These are phyloP conservation scores for Penstemon newberryi DNA, from an alignment of 257 asterid species.

Conservation along the genomic window DNA sequence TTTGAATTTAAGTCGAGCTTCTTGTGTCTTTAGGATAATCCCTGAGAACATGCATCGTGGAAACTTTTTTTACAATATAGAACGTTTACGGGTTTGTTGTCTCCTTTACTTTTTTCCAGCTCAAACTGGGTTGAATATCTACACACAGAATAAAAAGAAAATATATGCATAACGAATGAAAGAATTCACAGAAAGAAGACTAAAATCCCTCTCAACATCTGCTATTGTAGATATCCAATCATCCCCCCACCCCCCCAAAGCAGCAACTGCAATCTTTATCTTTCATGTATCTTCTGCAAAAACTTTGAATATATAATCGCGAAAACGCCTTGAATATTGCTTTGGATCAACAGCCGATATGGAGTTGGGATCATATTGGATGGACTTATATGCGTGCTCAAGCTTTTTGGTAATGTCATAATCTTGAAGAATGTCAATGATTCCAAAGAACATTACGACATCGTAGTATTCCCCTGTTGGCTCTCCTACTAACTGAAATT, in stretches of 20 bases:
- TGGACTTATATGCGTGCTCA: constrained; percentile 92
- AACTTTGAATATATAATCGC: constrained; percentile 80
- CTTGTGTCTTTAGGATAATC: too few relatives aligned
- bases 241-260: not conserved
- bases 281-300: constrained; percentile 78
- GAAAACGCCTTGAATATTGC: constrained; percentile 81
- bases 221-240: not conserved
- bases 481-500: constrained; percentile 75
- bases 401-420: constrained; percentile 92
- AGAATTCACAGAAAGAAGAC: constrained; percentile 1
- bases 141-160: too few relatives aligned
- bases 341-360: constrained; percentile 96
- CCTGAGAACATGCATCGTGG: too few relatives aligned
- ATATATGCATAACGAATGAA: not conserved
- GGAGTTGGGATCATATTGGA: constrained; percentile 86
- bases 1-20: too few relatives aligned
- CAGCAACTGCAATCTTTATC: not conserved
- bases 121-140: too few relatives aligned
- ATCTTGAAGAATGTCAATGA: constrained; percentile 96
- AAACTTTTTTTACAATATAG: too few relatives aligned
- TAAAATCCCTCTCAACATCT: constrained; percentile 20
- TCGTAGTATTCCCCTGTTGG: constrained; percentile 90
- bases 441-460: constrained; percentile 77
- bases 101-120: too few relatives aligned
- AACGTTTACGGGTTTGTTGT: too few relatives aligned